A percentile compares a stretch with the other conserved stretches of the same genome.
Conservation (phyloP, 2,329 filamentous ascomycete species). For the Phialocephala subalpina region DNA sequence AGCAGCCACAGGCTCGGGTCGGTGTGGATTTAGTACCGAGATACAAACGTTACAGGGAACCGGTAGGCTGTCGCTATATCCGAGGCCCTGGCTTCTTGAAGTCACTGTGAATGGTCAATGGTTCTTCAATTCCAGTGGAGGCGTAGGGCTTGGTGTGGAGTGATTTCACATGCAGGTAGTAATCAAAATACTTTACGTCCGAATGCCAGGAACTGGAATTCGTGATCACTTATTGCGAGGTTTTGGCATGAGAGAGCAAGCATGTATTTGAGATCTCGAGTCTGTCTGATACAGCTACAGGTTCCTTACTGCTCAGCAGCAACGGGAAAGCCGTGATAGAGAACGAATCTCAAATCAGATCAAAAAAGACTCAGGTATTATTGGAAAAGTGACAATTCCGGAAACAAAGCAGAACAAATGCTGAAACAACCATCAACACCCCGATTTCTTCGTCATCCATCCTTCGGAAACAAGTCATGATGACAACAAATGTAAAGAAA, state of each 20-base stretch:
- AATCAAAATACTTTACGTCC: slow-evolving; percentile 8
- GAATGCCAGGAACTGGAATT: background rate
- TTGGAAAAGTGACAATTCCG: background rate
- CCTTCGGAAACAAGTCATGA: background rate
- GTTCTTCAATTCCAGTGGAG: background rate
- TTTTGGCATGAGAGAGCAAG: slow-evolving; percentile 15
- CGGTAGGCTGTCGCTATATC: background rate
- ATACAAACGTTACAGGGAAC: background rate
- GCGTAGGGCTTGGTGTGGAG: slow-evolving; percentile 1
- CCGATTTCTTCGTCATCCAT: background rate
- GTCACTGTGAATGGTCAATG: background rate
- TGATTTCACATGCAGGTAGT: background rate
- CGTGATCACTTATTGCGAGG: background rate
- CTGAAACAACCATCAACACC: background rate
- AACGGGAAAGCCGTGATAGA: background rate
- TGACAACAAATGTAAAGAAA: background rate
- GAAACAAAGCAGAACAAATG: background rate
- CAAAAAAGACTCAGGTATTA: background rate
- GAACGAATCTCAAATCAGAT: background rate
- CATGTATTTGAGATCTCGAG: slow-evolving; percentile 23
- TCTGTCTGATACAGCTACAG: slow-evolving; percentile 9
- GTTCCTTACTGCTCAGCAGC: background rate
- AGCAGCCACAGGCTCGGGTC: background rate
- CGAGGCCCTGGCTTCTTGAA: background rate
- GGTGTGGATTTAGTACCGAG: background rate